A percentile compares a stretch with the other conserved stretches of the same genome.
These are phyloP conservation scores for Exophiala spinifera DNA, from an alignment of 2,329 filamentous ascomycete genomes.

Conservation along the genomic window DNA sequence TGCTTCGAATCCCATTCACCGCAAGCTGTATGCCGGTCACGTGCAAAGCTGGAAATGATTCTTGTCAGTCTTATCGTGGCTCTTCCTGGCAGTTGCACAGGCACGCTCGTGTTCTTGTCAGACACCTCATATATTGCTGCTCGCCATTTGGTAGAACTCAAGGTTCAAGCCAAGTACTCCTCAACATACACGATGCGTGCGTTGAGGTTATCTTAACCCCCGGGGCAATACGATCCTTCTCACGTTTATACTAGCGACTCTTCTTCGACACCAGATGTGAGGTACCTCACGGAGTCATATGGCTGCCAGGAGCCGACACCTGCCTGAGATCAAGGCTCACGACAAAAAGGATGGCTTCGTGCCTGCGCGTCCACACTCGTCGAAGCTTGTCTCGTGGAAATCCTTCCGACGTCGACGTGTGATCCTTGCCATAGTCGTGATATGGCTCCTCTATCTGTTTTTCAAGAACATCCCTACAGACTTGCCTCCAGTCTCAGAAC, in stretches of 20 bases:
- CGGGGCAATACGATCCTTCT: background rate
- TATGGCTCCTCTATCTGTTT: constrained; percentile 60
- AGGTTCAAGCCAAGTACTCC: no score
- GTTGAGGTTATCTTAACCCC: no score
- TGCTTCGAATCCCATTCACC: background rate
- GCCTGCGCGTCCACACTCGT: constrained; percentile 5
- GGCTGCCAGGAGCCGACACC: constrained; percentile 25
- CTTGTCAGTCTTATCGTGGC: background rate
- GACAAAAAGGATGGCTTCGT: constrained; percentile 20
- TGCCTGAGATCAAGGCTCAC: constrained; percentile 11
- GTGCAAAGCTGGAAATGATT: background rate
- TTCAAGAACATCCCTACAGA: constrained; percentile 61
- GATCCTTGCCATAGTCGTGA: constrained; percentile 45
- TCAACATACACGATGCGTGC: no score
- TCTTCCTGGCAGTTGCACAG: no score
- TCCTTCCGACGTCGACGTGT: constrained; percentile 49
- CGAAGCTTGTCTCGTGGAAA: constrained; percentile 30
- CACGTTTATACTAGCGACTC: no score
- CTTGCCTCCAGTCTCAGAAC: constrained; percentile 35
- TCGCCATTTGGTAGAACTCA: no score
- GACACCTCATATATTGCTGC: no score
- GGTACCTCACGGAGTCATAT: constrained; percentile 8
- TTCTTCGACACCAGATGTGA: constrained; percentile 7
- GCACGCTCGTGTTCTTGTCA: no score
- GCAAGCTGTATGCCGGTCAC: constrained; percentile 3